A percentile compares a stretch with the other conserved stretches of the same genome.
These are phyloP conservation scores for Jasminum sambac DNA, from an alignment of 257 asterid species.

Conservation along the genomic window DNA sequence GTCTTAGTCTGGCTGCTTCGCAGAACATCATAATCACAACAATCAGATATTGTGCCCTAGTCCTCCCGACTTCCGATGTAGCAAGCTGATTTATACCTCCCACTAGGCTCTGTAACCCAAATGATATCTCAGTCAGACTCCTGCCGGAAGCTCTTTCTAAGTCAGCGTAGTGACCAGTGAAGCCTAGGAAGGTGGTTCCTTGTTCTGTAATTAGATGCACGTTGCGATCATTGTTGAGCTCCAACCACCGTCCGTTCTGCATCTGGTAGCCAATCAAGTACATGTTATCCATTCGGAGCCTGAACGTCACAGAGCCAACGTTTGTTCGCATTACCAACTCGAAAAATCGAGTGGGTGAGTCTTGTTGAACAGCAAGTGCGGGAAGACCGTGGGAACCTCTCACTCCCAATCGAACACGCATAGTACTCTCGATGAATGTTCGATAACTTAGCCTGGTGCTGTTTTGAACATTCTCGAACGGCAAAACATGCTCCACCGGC, in stretches of 20 bases:
- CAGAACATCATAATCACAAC: conserved; percentile 1
- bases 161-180: background rate
- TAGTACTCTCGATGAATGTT: background rate
- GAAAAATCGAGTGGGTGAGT: background rate
- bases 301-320: background rate
- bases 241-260: background rate
- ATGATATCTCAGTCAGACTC: background rate
- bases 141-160: background rate
- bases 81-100: background rate
- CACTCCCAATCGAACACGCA: background rate
- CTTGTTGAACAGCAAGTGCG: background rate
- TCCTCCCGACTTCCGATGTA: background rate
- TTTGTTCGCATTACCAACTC: background rate
- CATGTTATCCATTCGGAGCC: background rate
- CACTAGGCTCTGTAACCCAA: background rate
- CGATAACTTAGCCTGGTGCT: background rate
- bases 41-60: background rate
- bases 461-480: background rate
- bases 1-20: background rate
- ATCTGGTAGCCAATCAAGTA: conserved; percentile 7
- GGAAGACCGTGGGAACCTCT: conserved; percentile 2
- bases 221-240: background rate
- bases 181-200: conserved; percentile 6
- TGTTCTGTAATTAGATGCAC: background rate
- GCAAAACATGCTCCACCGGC: background rate